Evolutionary conservation across 305 asterid species (phyloP).

Genomic region (Solanum hybrid): DNA sequence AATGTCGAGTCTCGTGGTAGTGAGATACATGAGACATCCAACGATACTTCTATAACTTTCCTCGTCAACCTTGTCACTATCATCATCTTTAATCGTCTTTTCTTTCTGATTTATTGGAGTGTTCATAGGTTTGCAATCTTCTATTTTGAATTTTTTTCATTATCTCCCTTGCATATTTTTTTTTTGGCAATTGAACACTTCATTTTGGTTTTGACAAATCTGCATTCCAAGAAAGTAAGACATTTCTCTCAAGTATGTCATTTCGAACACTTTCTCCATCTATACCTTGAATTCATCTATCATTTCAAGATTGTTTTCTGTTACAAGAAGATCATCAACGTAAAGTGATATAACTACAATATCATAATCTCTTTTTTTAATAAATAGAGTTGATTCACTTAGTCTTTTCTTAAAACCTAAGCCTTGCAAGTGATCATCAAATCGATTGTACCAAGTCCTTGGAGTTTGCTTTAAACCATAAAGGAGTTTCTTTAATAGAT

Average conservation of each 20-base stretch:
- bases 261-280: neutral
- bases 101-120: neutral
- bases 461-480: neutral
- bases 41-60: neutral
- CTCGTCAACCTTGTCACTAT: neutral
- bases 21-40: neutral
- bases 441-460: neutral
- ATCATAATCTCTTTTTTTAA: neutral
- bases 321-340: neutral
- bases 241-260: neutral
- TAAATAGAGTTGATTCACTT: neutral
- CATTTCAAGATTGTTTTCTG: neutral
- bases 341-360: neutral
- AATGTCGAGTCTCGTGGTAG: neutral
- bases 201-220: neutral
- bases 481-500: neutral
- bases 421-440: neutral
- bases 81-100: neutral
- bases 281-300: neutral
- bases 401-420: neutral
- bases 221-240: neutral
- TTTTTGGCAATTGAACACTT: neutral
- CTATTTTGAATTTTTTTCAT: neutral
- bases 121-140: neutral
- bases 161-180: neutral